Base-by-base conservation (phyloP, 139 green algal species). In the Spirogloea muscicola region DNA sequence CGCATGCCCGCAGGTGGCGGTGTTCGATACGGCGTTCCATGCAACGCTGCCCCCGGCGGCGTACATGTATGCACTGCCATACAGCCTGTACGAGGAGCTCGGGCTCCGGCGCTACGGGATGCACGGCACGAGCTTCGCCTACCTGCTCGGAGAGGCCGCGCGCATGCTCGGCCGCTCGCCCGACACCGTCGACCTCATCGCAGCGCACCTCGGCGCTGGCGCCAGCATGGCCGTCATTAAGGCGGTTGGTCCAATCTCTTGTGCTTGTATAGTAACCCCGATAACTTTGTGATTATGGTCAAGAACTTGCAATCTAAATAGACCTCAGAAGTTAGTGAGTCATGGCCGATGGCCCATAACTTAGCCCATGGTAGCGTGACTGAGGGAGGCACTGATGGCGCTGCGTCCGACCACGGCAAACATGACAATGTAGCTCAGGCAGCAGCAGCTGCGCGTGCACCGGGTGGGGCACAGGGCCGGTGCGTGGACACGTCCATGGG, bases 11-110 rank as follows among this genome's bases (percentile, higher is more conserved):
- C 90, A 96, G 83, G 91, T 96, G 3, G 91, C 84, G 29, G 91
- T 96, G 34, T 96, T 96, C 74, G 92, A 96, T 84, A 96, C 92
- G 0, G 92, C 92, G 5, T 97, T 92, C 72, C 92, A 97, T 77
- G 81, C 88, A 43, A 95, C 88, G 37, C 94, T 97, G 89, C 83
- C 88, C 0, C 58, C 87, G 0, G 43, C 82, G 10, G 89, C 91
- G 0, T 96, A 86, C 83, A 91, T 88, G 59, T 97, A 97, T 66
- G 91, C 84, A 0, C 58, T 97, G 51, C 92, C 92, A 1, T 88
- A 89, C 61, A 77, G 91, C 7, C 68, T 95, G 43, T 93, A 88
- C 64, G 65, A 87, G 44, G 70, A 91, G 55, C 66, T 86, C 25
- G 59, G 25, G 10, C 42, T 93, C 3, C 74, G 89, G 2, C 80